phyloP scores from a whole-genome alignment of 1,284 basidiomycete genomes.

The Inonotus obliquus region DNA sequence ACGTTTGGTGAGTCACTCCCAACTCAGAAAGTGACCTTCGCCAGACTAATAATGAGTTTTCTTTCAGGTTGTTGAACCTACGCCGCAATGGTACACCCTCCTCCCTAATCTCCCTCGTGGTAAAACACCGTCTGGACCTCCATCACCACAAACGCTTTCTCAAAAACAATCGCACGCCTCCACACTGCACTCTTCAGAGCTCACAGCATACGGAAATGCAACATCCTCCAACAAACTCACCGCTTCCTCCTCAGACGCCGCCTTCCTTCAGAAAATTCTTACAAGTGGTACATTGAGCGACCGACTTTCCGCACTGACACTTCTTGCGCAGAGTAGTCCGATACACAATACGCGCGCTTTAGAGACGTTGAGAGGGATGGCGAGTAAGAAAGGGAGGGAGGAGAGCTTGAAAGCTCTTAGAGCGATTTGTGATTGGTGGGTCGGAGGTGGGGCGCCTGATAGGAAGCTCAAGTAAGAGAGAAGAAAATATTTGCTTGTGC shows the following conservation, averaged over 20 bases:
- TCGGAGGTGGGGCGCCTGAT: conserved; percentile 78
- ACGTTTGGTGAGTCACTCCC: conserved; percentile 10
- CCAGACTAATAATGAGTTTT: neutral
- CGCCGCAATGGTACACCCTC: conserved; percentile 56
- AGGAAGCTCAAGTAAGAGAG: conserved; percentile 83
- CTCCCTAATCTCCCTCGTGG: conserved; percentile 34
- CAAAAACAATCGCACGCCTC: conserved; percentile 45
- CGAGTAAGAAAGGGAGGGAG: conserved; percentile 86
- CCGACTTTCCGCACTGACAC: conserved; percentile 86
- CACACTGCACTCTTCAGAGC: conserved; percentile 47
- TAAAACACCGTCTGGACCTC: conserved; percentile 23
- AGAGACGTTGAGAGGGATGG: conserved; percentile 73
- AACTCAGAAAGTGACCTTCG: neutral
- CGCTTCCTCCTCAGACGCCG: conserved; percentile 52
- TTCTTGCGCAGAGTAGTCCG: conserved; percentile 89
- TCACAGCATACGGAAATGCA: conserved; percentile 41
- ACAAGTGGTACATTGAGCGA: conserved; percentile 90
- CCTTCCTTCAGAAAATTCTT: conserved; percentile 82
- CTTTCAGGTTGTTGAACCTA: conserved; percentile 42
- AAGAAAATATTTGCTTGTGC: conserved; percentile 14
- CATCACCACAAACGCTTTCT: conserved; percentile 39
- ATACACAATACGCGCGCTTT: conserved; percentile 84
- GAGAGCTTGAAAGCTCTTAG: conserved; percentile 88
- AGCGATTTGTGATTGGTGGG: conserved; percentile 96
- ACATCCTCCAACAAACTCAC: conserved; percentile 34